Conservation (phyloP, 306 rosid species). For the Dryas drummondii region DNA sequence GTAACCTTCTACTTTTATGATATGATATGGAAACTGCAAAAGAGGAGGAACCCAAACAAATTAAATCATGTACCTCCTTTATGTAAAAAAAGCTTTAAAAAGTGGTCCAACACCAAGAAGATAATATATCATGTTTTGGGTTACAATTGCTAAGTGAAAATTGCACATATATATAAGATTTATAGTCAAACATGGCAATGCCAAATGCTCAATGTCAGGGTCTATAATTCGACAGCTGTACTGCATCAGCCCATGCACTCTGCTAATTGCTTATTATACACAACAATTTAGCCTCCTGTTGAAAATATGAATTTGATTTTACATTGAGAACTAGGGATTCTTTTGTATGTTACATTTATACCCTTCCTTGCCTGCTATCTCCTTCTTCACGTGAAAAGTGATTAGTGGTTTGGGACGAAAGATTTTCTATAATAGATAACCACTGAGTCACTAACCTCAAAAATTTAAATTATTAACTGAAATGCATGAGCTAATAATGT, state of each 20-base stretch:
- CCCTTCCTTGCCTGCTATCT: no score
- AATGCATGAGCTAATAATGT: no score
- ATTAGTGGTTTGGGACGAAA: no score
- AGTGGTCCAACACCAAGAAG: slow-evolving; percentile 16
- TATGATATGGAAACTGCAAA: slow-evolving; percentile 23
- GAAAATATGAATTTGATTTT: no score
- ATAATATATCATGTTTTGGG: slow-evolving; percentile 24
- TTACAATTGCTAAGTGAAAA: slow-evolving; percentile 22
- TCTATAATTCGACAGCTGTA: not conserved
- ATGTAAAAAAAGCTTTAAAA: slow-evolving; percentile 41
- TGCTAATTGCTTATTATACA: not conserved
- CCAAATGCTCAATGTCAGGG: not conserved
- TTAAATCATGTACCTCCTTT: slow-evolving; percentile 32
- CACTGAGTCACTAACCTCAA: no score
- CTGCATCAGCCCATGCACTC: not conserved
- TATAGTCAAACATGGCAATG: not conserved
- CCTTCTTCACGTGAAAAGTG: no score
- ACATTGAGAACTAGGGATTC: no score
- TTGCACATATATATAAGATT: not conserved
- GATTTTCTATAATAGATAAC: no score
- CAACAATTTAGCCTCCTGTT: no score
- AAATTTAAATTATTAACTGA: no score
- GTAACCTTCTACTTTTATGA: slow-evolving; percentile 39
- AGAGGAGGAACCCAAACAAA: slow-evolving; percentile 22
- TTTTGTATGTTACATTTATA: no score